Conservation (phyloP, 129 eudicot species). For the Heracleum sosnowskyi region DNA sequence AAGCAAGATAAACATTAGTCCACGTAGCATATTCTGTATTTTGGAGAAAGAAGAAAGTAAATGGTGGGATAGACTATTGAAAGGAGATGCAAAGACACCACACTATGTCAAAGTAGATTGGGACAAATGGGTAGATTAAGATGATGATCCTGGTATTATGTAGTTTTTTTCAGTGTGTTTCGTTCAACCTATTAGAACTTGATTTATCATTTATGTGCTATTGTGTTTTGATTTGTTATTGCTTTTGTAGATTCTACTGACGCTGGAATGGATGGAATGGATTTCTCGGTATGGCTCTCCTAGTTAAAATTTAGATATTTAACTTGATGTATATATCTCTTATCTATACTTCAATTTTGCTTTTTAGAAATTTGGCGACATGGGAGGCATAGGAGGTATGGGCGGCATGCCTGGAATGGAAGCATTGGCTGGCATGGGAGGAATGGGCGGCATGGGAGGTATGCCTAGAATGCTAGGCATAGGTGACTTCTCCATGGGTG, state of each 20-base stretch:
- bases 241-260: conserved; percentile 36
- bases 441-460: conserved; percentile 37
- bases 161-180: neutral
- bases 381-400: conserved; percentile 15
- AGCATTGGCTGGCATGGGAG: conserved; percentile 17
- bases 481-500: conserved; percentile 44
- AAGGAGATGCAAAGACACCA: conserved; percentile 63
- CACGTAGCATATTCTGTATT: conserved; percentile 61
- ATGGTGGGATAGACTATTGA: conserved; percentile 83
- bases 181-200: neutral
- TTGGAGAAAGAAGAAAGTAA: conserved; percentile 73
- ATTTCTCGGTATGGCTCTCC: conserved; percentile 59
- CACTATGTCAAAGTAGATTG: conserved; percentile 87
- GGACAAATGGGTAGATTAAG: too few species aligned
- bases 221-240: neutral
- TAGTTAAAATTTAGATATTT: neutral
- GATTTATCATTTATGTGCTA: neutral
- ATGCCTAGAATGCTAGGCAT: conserved; percentile 29
- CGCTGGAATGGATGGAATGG: conserved; percentile 67
- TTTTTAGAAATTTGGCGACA: conserved; percentile 51
- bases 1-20: conserved; percentile 62
- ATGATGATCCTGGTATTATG: conserved; percentile 57
- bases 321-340: neutral
- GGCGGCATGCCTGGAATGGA: conserved; percentile 25
- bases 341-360: neutral